Evolutionary conservation across 1,284 basidiomycete species (phyloP).

Genomic region (Gymnopus androsaceus): DNA sequence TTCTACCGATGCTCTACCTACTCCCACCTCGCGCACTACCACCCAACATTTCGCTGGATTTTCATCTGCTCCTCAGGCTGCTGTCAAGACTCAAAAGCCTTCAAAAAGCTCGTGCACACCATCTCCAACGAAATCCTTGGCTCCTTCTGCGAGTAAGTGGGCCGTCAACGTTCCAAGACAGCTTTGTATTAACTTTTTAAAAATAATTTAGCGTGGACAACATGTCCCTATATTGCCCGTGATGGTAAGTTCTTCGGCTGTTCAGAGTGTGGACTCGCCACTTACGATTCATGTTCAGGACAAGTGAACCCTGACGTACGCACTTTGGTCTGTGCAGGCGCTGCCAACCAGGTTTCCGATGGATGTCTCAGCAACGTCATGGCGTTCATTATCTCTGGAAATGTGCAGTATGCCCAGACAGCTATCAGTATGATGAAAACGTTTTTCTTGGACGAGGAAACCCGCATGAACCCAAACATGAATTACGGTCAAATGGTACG

Average conservation of each 20-base stretch:
- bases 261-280: not conserved
- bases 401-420: slow-evolving; percentile 38
- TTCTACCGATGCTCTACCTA: slow-evolving; percentile 5
- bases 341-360: slow-evolving; percentile 48
- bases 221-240: slow-evolving; percentile 51
- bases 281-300: slow-evolving; percentile 22
- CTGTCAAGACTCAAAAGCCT: slow-evolving; percentile 29
- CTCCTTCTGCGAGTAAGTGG: slow-evolving; percentile 46
- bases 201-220: slow-evolving; percentile 48
- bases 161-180: too few relatives aligned
- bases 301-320: slow-evolving; percentile 62
- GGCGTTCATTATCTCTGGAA: slow-evolving; percentile 45
- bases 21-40: slow-evolving; percentile 4
- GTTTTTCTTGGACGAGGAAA: slow-evolving; percentile 54
- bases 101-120: slow-evolving; percentile 39
- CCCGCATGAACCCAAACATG: slow-evolving; percentile 63
- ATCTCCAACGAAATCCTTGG: slow-evolving; percentile 43
- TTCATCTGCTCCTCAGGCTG: slow-evolving; percentile 32
- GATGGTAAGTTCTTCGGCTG: slow-evolving; percentile 36
- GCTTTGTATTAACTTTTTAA: slow-evolving; percentile 18
- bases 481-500: slow-evolving; percentile 64
- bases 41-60: slow-evolving; percentile 19
- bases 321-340: slow-evolving; percentile 45
- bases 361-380: slow-evolving; percentile 54
- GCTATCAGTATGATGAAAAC: slow-evolving; percentile 43